Percentiles rank a stretch among this genome's conserved stretches.
These are phyloP conservation scores for Trypanosoma cruzi DNA, from an alignment of 208 protist genomes.

Conservation along the genomic window DNA sequence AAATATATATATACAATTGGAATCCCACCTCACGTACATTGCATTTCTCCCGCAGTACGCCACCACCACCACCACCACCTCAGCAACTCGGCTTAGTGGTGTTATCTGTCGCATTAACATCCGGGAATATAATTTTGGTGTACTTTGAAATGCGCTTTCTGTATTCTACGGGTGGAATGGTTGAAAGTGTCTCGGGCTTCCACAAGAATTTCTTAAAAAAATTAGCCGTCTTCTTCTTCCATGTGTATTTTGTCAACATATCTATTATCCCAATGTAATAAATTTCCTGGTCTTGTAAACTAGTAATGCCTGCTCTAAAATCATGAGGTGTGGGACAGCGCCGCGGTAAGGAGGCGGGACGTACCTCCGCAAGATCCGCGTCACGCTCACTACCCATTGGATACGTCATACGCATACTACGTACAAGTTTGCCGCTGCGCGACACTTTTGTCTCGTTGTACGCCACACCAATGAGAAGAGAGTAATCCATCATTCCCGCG, in stretches of 20 bases:
- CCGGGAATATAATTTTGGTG: conserved; percentile 72
- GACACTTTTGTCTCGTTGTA: conserved; percentile 67
- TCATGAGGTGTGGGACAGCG: neutral
- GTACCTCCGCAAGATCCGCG: conserved; percentile 18
- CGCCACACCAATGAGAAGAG: conserved; percentile 79
- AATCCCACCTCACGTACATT: too few species aligned
- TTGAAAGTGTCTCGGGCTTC: conserved; percentile 70
- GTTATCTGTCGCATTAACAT: conserved; percentile 17
- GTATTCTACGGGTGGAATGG: conserved; percentile 72
- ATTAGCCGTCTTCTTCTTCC: conserved; percentile 86
- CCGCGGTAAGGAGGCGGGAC: conserved; percentile 1
- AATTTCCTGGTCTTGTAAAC: conserved; percentile 69
- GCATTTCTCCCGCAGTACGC: neutral
- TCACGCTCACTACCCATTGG: conserved; percentile 9
- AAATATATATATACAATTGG: too few species aligned
- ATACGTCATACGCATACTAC: conserved; percentile 52
- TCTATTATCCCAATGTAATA: conserved; percentile 93
- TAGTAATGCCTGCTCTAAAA: conserved; percentile 58
- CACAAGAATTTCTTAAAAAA: conserved; percentile 90
- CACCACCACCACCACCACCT: neutral
- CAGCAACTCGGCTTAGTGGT: neutral
- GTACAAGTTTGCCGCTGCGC: conserved; percentile 39
- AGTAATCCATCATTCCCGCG: conserved; percentile 86
- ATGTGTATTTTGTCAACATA: conserved; percentile 77
- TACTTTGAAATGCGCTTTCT: conserved; percentile 58